phyloP scores from a whole-genome alignment of 1,284 basidiomycete species.

The Trametes pubescens region DNA sequence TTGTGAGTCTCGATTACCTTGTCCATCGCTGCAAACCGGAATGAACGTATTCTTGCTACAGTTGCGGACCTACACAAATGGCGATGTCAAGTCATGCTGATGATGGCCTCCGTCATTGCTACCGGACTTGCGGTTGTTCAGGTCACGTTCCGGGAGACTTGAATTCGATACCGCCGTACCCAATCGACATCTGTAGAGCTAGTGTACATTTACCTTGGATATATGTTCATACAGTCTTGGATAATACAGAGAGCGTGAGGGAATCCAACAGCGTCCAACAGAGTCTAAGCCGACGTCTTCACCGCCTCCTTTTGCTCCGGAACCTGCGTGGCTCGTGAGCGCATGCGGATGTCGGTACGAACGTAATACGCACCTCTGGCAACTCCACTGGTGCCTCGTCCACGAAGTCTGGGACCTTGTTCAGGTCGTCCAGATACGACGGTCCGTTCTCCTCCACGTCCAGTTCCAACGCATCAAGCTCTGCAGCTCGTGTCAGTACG shows the following conservation, averaged over 20 bases:
- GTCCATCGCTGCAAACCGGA: not conserved
- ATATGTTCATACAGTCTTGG: constrained; percentile 15
- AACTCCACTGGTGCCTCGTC: constrained; percentile 83
- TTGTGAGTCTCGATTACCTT: constrained; percentile 27
- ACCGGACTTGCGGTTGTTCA: constrained; percentile 31
- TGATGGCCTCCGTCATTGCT: constrained; percentile 31
- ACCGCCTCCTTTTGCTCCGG: constrained; percentile 43
- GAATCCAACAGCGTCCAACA: constrained; percentile 7
- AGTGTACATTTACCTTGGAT: constrained; percentile 26
- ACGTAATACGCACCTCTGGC: constrained; percentile 54
- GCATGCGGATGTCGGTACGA: not conserved
- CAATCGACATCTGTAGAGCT: not conserved
- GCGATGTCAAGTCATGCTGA: constrained; percentile 35
- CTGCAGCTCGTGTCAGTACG: constrained; percentile 49
- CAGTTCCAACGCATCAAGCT: constrained; percentile 87
- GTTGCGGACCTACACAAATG: constrained; percentile 34
- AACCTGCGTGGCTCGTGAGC: constrained; percentile 11
- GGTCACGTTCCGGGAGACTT: constrained; percentile 28
- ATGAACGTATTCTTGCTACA: constrained; percentile 6
- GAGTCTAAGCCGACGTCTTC: constrained; percentile 40
- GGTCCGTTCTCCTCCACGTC: constrained; percentile 90
- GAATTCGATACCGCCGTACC: not conserved
- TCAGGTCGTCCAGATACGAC: constrained; percentile 86
- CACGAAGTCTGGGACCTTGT: constrained; percentile 89
- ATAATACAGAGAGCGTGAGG: constrained; percentile 25